Evolutionary conservation across 2,329 filamentous ascomycete genomes (phyloP).

Genomic region (Trichoderma simmonsii): DNA sequence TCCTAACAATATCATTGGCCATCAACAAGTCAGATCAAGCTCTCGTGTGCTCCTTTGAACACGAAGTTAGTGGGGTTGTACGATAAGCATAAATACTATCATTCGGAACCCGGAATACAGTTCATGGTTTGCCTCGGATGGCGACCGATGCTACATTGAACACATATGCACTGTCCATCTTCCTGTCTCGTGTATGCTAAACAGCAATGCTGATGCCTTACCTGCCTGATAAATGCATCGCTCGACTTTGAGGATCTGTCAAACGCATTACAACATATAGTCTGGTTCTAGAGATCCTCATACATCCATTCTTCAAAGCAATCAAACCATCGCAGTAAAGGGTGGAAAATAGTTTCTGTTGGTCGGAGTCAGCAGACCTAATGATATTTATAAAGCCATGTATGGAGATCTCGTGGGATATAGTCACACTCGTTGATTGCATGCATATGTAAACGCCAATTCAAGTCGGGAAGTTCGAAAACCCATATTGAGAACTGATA

Average conservation of each 20-base stretch:
- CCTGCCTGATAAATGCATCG: neutral
- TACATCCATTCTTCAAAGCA: neutral
- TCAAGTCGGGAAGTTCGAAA: neutral
- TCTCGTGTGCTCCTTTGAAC: neutral
- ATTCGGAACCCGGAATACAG: neutral
- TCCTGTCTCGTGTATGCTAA: neutral
- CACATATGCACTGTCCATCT: neutral
- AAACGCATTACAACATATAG: neutral
- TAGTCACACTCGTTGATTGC: neutral
- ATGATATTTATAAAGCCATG: neutral
- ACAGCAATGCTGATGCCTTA: neutral
- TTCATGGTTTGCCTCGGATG: neutral
- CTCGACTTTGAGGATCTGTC: neutral
- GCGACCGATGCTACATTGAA: neutral
- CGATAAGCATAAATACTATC: neutral
- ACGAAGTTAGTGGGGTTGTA: neutral
- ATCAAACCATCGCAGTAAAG: neutral
- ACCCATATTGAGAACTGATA: neutral
- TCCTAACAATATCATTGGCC: neutral
- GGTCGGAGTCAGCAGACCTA: neutral
- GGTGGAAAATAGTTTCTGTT: neutral
- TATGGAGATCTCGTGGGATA: neutral
- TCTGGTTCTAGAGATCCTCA: neutral
- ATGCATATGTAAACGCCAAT: neutral
- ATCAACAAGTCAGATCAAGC: neutral